Evolutionary conservation across 768 basidiomycete genomes (phyloP), one percentile per base, ranked within the genome.

Genomic region (Tremella fuciformis): DNA sequence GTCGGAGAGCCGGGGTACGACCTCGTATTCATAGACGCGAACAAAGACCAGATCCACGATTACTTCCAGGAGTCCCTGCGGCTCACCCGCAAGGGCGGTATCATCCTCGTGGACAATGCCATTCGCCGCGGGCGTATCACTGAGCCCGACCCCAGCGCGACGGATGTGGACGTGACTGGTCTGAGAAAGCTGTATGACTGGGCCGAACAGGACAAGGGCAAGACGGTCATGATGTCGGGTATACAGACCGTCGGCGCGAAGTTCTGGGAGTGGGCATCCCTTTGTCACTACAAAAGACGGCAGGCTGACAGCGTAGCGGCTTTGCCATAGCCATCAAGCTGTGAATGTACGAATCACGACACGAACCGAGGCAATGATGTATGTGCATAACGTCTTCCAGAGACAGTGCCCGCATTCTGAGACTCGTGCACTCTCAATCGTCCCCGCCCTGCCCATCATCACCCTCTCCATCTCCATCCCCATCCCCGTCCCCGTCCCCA

Each of bases 21-120:
- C 71, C 73, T 88, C 18, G 80, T 80, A 2, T 88, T 88, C 79
- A 85, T 87, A 61, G 86, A 88, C 74, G 87, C 86, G 7, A 85
- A 87, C 77, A 87, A 87, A 69, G 72, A 77, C 3, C 80, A 78
- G 40, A 84, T 84, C 60, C 54, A 79, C 21, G 77, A 78, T 3
- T 87, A 87, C 67, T 85, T 84, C 76, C 76, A 72, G 0, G 81
- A 87, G 59, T 83, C 82, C 0, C 84, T 87, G 67, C 81, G 86
- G 13, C 78, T 88, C 7, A 79, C 84, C 0, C 79, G 82, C 50
- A 80, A 80, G 41, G 83, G 84, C 13, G 86, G 85, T 13, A 80
- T 86, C 19, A 85, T 88, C 56, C 25, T 74, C 9, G 59, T 70
- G 19, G 73, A 74, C 57, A 74, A 74, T 64, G 70, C 68, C 16